phyloP scores from a whole-genome alignment of 2,329 filamentous ascomycete genomes.

The Blastomyces gilchristii region DNA sequence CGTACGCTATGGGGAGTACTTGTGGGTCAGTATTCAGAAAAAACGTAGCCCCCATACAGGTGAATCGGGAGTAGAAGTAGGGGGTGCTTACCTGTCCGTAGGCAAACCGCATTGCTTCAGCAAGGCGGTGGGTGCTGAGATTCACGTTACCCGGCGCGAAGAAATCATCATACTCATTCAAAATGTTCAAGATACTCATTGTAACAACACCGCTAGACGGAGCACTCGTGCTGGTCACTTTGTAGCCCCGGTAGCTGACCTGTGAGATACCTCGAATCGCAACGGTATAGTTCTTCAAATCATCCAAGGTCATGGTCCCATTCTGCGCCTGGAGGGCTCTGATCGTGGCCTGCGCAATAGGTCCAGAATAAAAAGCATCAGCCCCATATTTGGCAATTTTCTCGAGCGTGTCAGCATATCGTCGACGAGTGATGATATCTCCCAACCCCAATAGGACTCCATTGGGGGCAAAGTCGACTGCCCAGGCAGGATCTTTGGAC shows the following conservation, averaged over 20 bases:
- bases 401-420: conserved; percentile 72
- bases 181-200: conserved; percentile 66
- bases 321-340: conserved; percentile 55
- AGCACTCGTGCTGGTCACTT: conserved; percentile 54
- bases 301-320: conserved; percentile 76
- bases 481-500: conserved; percentile 65
- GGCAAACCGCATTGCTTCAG: conserved; percentile 82
- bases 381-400: conserved; percentile 63
- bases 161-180: conserved; percentile 64
- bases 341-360: conserved; percentile 65
- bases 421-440: conserved; percentile 67
- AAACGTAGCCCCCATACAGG: too few relatives aligned
- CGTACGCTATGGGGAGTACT: conserved; percentile 45
- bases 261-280: conserved; percentile 52
- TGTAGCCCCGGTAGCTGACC: conserved; percentile 59
- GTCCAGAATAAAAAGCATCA: conserved; percentile 63
- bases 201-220: conserved; percentile 71
- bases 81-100: conserved; percentile 51
- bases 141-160: conserved; percentile 48
- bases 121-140: conserved; percentile 67
- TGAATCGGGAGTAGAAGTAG: background rate
- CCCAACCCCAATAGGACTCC: conserved; percentile 62
- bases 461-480: conserved; percentile 77
- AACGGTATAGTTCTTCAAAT: conserved; percentile 65
- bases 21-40: conserved; percentile 4